Conservation (phyloP, 2,329 filamentous ascomycete species). For the Diaporthe humulicola region DNA sequence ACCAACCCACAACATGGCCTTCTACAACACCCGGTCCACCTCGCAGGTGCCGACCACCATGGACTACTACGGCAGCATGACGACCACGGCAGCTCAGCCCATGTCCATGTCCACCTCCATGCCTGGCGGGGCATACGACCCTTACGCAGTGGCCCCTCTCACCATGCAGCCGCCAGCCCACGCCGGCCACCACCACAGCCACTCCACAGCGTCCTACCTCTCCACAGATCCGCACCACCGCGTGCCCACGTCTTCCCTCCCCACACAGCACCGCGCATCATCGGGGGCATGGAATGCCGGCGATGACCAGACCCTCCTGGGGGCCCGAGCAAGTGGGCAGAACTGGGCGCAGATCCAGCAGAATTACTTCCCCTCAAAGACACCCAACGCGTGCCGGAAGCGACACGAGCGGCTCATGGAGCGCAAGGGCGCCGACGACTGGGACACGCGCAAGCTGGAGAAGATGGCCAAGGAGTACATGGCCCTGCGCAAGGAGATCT, state of each 20-base stretch:
- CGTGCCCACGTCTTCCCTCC: conserved; percentile 49
- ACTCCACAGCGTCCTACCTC: conserved; percentile 52
- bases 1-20: conserved; percentile 47
- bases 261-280: conserved; percentile 65
- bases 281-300: conserved; percentile 79
- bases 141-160: conserved; percentile 51
- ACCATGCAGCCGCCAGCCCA: conserved; percentile 46
- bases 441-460: conserved; percentile 82
- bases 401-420: conserved; percentile 88
- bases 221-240: conserved; percentile 53
- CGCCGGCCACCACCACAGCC: conserved; percentile 42
- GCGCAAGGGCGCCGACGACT: conserved; percentile 79
- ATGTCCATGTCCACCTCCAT: conserved; percentile 45
- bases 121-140: conserved; percentile 48
- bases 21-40: conserved; percentile 46
- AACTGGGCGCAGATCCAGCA: conserved; percentile 88
- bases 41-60: conserved; percentile 41
- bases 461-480: conserved; percentile 83
- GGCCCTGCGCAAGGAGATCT: conserved; percentile 84
- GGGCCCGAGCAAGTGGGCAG: conserved; percentile 79
- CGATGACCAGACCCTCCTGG: conserved; percentile 81
- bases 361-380: conserved; percentile 82
- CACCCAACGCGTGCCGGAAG: conserved; percentile 88
- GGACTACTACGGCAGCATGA: conserved; percentile 50
- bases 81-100: conserved; percentile 43